Conservation (phyloP, 73 alveolate species). For the Loxodes magnus region DNA sequence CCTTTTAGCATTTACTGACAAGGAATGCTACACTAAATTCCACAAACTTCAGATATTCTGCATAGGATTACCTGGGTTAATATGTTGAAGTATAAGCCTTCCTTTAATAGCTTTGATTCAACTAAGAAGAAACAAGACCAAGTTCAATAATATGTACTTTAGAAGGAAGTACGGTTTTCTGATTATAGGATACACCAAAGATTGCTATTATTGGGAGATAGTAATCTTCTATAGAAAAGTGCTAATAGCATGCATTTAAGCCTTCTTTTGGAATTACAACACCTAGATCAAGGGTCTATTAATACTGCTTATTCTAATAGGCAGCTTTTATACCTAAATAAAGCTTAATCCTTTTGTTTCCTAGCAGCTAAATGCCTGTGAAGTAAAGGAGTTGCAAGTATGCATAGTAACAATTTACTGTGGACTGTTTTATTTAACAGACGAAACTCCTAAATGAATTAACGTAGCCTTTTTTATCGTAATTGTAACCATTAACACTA, state of each 20-base stretch:
- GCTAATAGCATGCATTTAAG: constrained; percentile 20
- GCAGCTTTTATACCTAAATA: neutral
- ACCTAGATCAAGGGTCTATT: neutral
- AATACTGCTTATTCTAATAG: neutral
- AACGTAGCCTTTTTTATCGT: neutral
- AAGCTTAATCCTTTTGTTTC: neutral
- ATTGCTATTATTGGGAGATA: constrained; percentile 42
- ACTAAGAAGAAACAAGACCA: neutral
- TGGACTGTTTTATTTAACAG: constrained; percentile 3
- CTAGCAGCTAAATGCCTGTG: neutral
- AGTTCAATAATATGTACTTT: constrained; percentile 7
- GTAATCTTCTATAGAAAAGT: constrained; percentile 40
- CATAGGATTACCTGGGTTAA: constrained; percentile 36
- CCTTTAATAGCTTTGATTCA: neutral
- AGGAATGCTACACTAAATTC: constrained; percentile 17
- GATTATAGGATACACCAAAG: constrained; percentile 37
- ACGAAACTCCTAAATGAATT: neutral
- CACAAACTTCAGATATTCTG: neutral
- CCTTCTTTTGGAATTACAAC: constrained; percentile 2
- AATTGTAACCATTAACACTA: neutral
- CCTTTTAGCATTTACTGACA: constrained; percentile 19
- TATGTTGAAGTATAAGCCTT: constrained; percentile 8
- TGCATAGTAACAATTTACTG: neutral
- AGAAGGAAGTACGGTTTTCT: constrained; percentile 45
- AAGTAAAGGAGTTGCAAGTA: neutral